Evolutionary conservation across 306 rosid genomes (phyloP).

Genomic region (Alnus rubra): DNA sequence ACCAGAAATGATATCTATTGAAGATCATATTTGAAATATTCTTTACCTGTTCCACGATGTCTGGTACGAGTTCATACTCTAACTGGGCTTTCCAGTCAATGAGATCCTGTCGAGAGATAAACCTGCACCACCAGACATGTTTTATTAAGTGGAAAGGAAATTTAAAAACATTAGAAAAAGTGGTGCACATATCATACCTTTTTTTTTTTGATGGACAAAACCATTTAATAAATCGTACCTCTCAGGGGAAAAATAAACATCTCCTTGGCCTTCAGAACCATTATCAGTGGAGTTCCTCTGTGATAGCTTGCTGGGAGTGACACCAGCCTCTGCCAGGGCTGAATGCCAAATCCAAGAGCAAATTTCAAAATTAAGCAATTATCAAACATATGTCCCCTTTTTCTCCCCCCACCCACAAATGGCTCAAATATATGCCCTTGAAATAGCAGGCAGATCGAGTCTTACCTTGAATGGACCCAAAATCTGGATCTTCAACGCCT

Average conservation of each 20-base stretch:
- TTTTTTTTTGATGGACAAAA: too few relatives aligned
- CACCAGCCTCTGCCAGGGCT: slow-evolving; percentile 93
- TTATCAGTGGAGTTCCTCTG: slow-evolving; percentile 31
- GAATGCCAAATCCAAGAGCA: slow-evolving; percentile 28
- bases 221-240: slow-evolving; percentile 40
- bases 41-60: slow-evolving; percentile 64
- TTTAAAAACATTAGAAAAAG: slow-evolving; percentile 15
- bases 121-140: slow-evolving; percentile 48
- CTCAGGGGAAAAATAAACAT: slow-evolving; percentile 56
- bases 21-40: slow-evolving; percentile 24
- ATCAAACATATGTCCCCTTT: background rate
- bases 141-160: slow-evolving; percentile 25
- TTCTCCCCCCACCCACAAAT: background rate
- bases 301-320: slow-evolving; percentile 76
- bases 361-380: slow-evolving; percentile 27
- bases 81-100: slow-evolving; percentile 85
- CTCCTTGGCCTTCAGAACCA: slow-evolving; percentile 38
- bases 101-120: slow-evolving; percentile 81
- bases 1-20: background rate
- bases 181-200: slow-evolving; percentile 42
- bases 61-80: slow-evolving; percentile 64
- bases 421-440: background rate
- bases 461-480: slow-evolving; percentile 74
- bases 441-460: slow-evolving; percentile 10
- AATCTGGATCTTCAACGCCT: slow-evolving; percentile 59